A percentile compares a stretch with the other conserved stretches of the same genome.
Evolutionary conservation across 805 yeast genomes (phyloP).

Genomic region (Sungouiozyma ichnusensis): DNA sequence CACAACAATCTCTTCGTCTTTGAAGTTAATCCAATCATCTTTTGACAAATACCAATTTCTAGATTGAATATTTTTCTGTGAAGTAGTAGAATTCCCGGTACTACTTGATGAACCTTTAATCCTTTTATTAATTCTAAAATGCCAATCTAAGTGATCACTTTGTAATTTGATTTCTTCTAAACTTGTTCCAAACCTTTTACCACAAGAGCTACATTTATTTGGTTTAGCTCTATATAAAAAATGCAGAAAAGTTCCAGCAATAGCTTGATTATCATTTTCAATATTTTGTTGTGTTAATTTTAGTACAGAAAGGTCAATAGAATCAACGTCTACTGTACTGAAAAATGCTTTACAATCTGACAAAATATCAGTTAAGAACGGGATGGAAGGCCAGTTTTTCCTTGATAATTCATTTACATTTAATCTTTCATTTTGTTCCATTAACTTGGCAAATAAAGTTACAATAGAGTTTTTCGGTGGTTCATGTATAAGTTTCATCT

Average conservation of each 20-base stretch:
- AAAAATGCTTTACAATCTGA: slow-evolving; percentile 25
- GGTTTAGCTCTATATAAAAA: slow-evolving; percentile 36
- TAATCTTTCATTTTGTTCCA: slow-evolving; percentile 6
- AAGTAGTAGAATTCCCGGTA: slow-evolving; percentile 6
- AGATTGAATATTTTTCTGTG: slow-evolving; percentile 44
- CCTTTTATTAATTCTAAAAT: slow-evolving; percentile 80
- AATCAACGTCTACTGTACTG: slow-evolving; percentile 21
- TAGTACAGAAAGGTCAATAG: slow-evolving; percentile 21
- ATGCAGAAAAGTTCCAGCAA: slow-evolving; percentile 23
- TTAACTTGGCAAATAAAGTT: slow-evolving; percentile 16
- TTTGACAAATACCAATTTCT: slow-evolving; percentile 75
- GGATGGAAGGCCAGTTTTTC: slow-evolving; percentile 16
- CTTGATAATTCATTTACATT: not conserved
- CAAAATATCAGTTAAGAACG: slow-evolving; percentile 17
- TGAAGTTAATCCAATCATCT: slow-evolving; percentile 61
- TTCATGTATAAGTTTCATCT: slow-evolving; percentile 16
- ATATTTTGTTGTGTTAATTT: slow-evolving; percentile 29
- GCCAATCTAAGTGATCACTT: slow-evolving; percentile 86
- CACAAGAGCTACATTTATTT: slow-evolving; percentile 81
- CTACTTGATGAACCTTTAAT: slow-evolving; percentile 35
- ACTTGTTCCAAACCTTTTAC: slow-evolving; percentile 66
- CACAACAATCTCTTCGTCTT: slow-evolving; percentile 53
- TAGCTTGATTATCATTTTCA: slow-evolving; percentile 19
- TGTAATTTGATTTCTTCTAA: slow-evolving; percentile 42
- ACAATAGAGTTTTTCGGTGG: slow-evolving; percentile 24